Evolutionary conservation across 2,329 filamentous ascomycete species (phyloP), one percentile per base, ranked within the genome.

Genomic region (Penicillium griseofulvum): DNA sequence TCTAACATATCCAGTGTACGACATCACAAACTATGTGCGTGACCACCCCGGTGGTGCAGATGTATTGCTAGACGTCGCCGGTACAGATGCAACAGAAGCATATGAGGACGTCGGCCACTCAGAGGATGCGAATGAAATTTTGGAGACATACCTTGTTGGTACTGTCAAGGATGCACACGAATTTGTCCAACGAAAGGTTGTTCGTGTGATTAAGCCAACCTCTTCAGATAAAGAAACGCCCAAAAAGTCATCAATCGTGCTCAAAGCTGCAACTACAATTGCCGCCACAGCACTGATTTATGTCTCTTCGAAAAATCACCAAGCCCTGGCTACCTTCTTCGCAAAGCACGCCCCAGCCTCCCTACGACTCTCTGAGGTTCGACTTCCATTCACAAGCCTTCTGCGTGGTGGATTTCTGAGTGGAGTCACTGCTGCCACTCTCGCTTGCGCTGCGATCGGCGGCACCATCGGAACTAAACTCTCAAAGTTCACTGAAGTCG

Each of bases 21-120:
- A 87, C 67, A 73, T 85, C n/a, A 80, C 83, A 1, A 76, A 78
- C 38, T 87, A 86, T 58, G 57, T 83, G 1, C 71, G 80, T 39
- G 83, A 87, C 54, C 85, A 87, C 57, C 85, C 85, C 1, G 74
- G 74, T 11, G 76, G 76, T n/a, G 66, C 64, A 36, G 75, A 77
- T 5, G 65, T 76, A 7, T 64, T 78, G 7, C 42, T 74, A 28
- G 74, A 78, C 45, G 63, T 71, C 24, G 76, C 73, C 37, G 76
- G 76, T 12, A 62, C 64, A 49, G 76, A 78, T 58, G 76, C 74
- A 1, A 77, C 75, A 0, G 65, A 60, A 12, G 74, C 69, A 4
- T 78, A 74, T 58, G 72, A 78, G 22, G 72, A 76, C 34, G 72
- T 74, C 42, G 75, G 77, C 16, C 77, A 80, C 54, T 77, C 74